These are phyloP conservation scores for Erythrophleum fordii DNA, from an alignment of 306 rosid genomes.

Conservation along the genomic window DNA sequence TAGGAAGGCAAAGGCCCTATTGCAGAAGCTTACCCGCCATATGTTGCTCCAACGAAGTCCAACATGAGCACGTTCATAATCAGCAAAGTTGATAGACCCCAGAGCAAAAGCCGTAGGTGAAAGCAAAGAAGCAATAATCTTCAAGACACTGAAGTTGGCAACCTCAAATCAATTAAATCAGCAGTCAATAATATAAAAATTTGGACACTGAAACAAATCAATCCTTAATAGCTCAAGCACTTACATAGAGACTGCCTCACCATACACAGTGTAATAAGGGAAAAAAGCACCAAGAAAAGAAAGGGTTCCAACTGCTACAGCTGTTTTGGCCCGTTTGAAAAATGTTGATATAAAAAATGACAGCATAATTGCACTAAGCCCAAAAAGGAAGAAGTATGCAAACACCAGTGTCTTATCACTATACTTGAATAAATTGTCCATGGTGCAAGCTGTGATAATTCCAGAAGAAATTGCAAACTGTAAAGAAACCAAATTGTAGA, in stretches of 20 bases:
- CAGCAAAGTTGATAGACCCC: conserved; percentile 94
- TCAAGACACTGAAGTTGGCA: conserved; percentile 67
- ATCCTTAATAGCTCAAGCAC: conserved; percentile 42
- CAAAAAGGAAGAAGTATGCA: conserved; percentile 83
- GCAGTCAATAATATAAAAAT: conserved; percentile 23
- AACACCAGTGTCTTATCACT: conserved; percentile 96
- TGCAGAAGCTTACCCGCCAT: conserved; percentile 70
- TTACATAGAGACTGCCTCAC: conserved; percentile 79
- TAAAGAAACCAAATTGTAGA: conserved; percentile 46
- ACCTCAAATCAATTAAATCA: conserved; percentile 38
- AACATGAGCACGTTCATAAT: conserved; percentile 98
- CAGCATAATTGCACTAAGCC: conserved; percentile 91
- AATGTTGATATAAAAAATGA: conserved; percentile 89
- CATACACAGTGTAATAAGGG: conserved; percentile 89
- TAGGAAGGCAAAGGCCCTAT: conserved; percentile 24
- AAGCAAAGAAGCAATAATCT: conserved; percentile 86
- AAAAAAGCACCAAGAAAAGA: conserved; percentile 86
- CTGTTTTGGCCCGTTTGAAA: conserved; percentile 93
- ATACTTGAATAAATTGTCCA: conserved; percentile 82
- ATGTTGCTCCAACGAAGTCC: conserved; percentile 98
- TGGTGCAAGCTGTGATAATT: conserved; percentile 82
- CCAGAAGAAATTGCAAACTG: conserved; percentile 91
- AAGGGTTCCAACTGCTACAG: conserved; percentile 97
- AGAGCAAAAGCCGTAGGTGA: conserved; percentile 95
- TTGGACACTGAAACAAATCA: conserved; percentile 2